Evolutionary conservation across 2,329 filamentous ascomycete species (phyloP), one percentile per base, ranked within the genome.

Genomic region (Monosporascus ibericus): DNA sequence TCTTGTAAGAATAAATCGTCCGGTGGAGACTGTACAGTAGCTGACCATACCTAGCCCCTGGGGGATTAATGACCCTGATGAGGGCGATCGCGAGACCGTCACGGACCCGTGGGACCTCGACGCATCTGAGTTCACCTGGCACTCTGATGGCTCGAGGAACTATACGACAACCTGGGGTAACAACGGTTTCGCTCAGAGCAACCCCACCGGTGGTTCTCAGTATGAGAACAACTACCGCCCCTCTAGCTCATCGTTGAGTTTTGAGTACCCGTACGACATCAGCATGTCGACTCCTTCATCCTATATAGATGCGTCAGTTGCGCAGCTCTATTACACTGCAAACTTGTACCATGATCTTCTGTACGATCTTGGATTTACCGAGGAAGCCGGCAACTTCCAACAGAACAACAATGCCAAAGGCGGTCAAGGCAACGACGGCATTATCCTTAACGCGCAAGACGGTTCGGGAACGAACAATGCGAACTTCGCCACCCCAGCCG

Each of bases 321-420:
- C 78, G 0, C 81, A 85, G 65, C 73, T 84, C 5, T 85, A 82
- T 68, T 85, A 84, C 70, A 82, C 79, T 0, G 71, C 74, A 36
- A 84, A 84, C 70, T 72, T 70, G 36, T 84, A 79, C 65, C 81
- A 84, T 59, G 82, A 85, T 52, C 63, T 85, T 0, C 71, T 84
- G 9, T 77, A 84, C 58, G 62, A 68, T 6, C 74, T 84, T 0
- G 81, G 81, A 5, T 84, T 84, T 65, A 78, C 70, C 37, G 81
- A 84, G 64, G 64, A 58, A 1, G 80, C 81, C 1, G 81, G 81
- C 6, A 85, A 85, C 67, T 85, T 84, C 64, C 74, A 84, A 66
- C 60, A 66, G 49, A 77, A 81, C 69, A 84, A 83, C 70, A 74
- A 78, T 55, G 76, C 73, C 44, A 64, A 70, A 40, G 80, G 80